Conservation (phyloP, 2,329 filamentous ascomycete genomes). For the Neophaeococcomyces mojaviensis region DNA sequence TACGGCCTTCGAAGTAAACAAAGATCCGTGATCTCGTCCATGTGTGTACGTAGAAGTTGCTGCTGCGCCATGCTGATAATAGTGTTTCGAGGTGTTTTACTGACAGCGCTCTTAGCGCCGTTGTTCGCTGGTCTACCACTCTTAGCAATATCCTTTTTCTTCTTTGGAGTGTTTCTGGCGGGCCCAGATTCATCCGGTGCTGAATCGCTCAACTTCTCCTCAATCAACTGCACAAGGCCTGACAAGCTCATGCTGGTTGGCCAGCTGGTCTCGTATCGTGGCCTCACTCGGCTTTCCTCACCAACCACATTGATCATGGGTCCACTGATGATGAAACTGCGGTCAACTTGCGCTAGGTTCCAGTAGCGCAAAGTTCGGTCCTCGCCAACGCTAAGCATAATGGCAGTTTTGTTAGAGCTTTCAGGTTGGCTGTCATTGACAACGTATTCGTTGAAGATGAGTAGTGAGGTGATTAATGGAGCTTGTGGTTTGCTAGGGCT, state of each 20-base stretch:
- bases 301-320: slow-evolving; percentile 31
- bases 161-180: slow-evolving; percentile 23
- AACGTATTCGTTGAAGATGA: slow-evolving; percentile 57
- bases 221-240: slow-evolving; percentile 51
- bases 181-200: slow-evolving; percentile 10
- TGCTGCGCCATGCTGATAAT: slow-evolving; percentile 86
- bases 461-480: slow-evolving; percentile 15
- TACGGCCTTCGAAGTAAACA: slow-evolving; percentile 84
- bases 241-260: slow-evolving; percentile 8
- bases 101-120: slow-evolving; percentile 8
- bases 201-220: slow-evolving; percentile 50
- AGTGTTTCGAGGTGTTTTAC: slow-evolving; percentile 61
- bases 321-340: slow-evolving; percentile 74
- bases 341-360: slow-evolving; percentile 73
- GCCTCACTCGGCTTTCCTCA: slow-evolving; percentile 44
- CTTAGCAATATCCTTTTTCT: slow-evolving; percentile 19
- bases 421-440: slow-evolving; percentile 16
- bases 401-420: slow-evolving; percentile 59
- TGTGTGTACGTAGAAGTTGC: slow-evolving; percentile 72
- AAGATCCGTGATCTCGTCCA: slow-evolving; percentile 82
- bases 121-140: slow-evolving; percentile 10
- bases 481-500: neutral
- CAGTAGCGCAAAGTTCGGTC: slow-evolving; percentile 91
- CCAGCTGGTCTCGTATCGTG: slow-evolving; percentile 53
- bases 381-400: slow-evolving; percentile 77